These are phyloP conservation scores for Dunaliella primolecta DNA, from an alignment of 139 green algal genomes.

Conservation along the genomic window DNA sequence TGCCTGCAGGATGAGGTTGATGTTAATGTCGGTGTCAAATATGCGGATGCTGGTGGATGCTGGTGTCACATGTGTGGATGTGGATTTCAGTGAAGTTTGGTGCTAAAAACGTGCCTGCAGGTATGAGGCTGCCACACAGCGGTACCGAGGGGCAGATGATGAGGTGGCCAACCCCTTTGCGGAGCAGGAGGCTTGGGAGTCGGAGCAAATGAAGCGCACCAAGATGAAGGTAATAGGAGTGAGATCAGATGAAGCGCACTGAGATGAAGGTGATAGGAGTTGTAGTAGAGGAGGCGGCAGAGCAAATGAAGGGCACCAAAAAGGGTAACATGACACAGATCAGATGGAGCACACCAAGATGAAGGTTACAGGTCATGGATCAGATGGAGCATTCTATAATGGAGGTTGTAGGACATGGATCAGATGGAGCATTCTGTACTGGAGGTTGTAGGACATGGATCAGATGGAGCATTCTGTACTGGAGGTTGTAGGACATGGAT, in stretches of 20 bases:
- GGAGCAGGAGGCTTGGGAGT: slow-evolving; percentile 93
- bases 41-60: too few relatives aligned
- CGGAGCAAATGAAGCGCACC: slow-evolving; percentile 78
- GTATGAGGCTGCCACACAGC: slow-evolving; percentile 38
- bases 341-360: slow-evolving; percentile 74
- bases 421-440: too few relatives aligned
- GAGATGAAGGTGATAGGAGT: slow-evolving; percentile 75
- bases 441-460: slow-evolving; percentile 83
- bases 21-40: too few relatives aligned
- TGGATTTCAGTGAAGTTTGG: too few relatives aligned
- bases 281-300: too few relatives aligned
- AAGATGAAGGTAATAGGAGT: slow-evolving; percentile 75
- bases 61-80: too few relatives aligned
- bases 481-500: slow-evolving; percentile 79
- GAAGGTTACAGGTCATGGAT: slow-evolving; percentile 78
- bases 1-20: too few relatives aligned
- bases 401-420: slow-evolving; percentile 79
- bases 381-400: slow-evolving; percentile 73
- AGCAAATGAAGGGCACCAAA: slow-evolving; percentile 84
- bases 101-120: too few relatives aligned
- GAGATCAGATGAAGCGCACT: slow-evolving; percentile 78
- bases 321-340: too few relatives aligned
- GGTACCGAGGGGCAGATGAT: slow-evolving; percentile 37
- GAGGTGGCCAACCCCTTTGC: slow-evolving; percentile 62
- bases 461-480: slow-evolving; percentile 73